Evolutionary conservation across 2,329 filamentous ascomycete genomes (phyloP), one percentile per base, ranked within the genome.

Genomic region (Mollisiaceae sp.): DNA sequence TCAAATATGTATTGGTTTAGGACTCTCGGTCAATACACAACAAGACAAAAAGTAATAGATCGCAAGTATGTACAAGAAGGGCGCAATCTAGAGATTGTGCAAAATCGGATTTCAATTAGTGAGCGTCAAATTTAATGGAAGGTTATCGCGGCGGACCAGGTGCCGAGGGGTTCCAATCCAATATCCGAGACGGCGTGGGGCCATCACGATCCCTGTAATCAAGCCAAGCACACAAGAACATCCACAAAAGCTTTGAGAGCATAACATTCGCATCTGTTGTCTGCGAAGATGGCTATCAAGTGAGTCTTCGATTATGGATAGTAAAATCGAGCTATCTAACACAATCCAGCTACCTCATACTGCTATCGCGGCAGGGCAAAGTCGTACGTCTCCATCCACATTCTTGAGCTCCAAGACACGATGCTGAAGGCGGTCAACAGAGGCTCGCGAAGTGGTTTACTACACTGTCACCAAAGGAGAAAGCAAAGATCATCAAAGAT

Each of bases 401-500:
- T 41, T 32, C 39, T 43, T 36, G 24, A 32, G 15, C 56, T n/a
- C 35, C 50, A 27, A 32, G 38, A 58, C 56, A 50, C 54, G 39
- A 63, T 63, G 60, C 67, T 73, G 63, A 72, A 41, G 35, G 68
- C 71, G 70, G 57, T 71, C 65, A 70, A 64, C 81, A 99, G 95
- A 94, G 95, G 77, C 90, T 99, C 64, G 95, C 95, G 73, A 99
- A 99, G 83, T 99, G 95, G 95, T 99, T 99, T 82, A 97, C 94
- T 63, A 99, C 95, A 18, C 86, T 99, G 69, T 97, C 94, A 41
- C 95, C 95, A 70, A 97, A 91, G 81, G 95, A 99, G 78, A 99
- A 99, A 84, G 95, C 94, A 81, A 99, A 99, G 86, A 98, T 99
- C 78, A 94, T 99, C 86, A 99, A 99, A 82, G 95, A 99, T 85